Evolutionary conservation across 23 red algal genomes (phyloP), one percentile per base, ranked within the genome.

Genomic region (Cyanidioschyzon merolae): DNA sequence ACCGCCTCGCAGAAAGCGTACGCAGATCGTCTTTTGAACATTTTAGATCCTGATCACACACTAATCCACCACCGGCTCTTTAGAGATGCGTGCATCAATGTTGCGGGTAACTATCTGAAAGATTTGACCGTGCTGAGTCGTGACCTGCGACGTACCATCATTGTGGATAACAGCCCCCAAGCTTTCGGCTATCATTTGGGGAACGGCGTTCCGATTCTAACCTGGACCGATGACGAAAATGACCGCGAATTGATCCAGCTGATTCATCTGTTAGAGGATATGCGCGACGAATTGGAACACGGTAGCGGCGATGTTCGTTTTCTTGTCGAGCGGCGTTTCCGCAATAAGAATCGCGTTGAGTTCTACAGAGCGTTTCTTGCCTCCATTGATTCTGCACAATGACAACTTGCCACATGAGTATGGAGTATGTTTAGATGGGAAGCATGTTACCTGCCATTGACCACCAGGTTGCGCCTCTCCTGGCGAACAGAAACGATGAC

Each of bases 101-200:
- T 89, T 34, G 90, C 82, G 18, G 90, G 90, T 26, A 84, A 82
- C 58, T 97, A 91, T 54, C 83, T 97, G 37, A 97, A 97, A 77
- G 86, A 97, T 59, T 77, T 97, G 79, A 75, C 85, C 3, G 75
- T 74, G 17, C 83, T 97, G 58, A 88, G 88, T 67, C 85, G 93
- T 29, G 93, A 97, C 63, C 59, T 97, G 75, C 79, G 80, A 39
- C 80, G 84, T 34, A 84, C 79, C 41, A 59, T 97, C 31, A 90
- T 97, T 37, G 82, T 97, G 41, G 93, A 97, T 78, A 97, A 97
- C 63, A 88, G 84, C 38, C 93, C 93, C 17, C 68, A 85, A 58
- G 80, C 88, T 37, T 97, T 89, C 68, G 90, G 75, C 26, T 41
- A 87, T 76, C 86, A 95, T 40, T 76, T 85, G 12, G 90, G 89